Conservation (phyloP, 805 yeast species). For the Candida ipomoeae region DNA sequence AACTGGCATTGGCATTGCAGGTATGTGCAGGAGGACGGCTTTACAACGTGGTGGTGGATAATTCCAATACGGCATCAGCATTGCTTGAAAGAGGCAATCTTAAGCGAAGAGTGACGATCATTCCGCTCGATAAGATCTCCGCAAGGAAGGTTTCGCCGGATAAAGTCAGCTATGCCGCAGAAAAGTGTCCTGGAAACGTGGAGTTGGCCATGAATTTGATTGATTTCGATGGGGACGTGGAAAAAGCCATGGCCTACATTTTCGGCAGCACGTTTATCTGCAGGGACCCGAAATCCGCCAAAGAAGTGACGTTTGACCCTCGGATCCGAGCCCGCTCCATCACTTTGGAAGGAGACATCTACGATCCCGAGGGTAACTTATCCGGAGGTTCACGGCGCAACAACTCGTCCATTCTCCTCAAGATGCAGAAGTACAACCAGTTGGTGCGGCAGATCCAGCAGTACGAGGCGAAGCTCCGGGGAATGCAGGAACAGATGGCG, state of each 20-base stretch:
- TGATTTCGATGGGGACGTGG: slow-evolving; percentile 65
- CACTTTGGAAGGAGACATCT: slow-evolving; percentile 88
- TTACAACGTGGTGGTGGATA: slow-evolving; percentile 87
- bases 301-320: slow-evolving; percentile 82
- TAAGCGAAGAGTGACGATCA: slow-evolving; percentile 79
- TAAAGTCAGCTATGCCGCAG: slow-evolving; percentile 61
- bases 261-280: slow-evolving; percentile 91
- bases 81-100: slow-evolving; percentile 74
- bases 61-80: slow-evolving; percentile 78
- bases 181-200: slow-evolving; percentile 77
- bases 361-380: slow-evolving; percentile 93
- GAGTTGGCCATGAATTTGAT: slow-evolving; percentile 84
- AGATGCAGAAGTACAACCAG: slow-evolving; percentile 61
- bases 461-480: slow-evolving; percentile 41
- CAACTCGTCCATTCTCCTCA: slow-evolving; percentile 53
- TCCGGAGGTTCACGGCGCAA: slow-evolving; percentile 88
- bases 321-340: slow-evolving; percentile 75
- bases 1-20: slow-evolving; percentile 79
- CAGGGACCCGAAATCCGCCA: slow-evolving; percentile 82
- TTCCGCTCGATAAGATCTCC: slow-evolving; percentile 83
- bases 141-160: slow-evolving; percentile 52
- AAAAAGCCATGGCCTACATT: slow-evolving; percentile 83
- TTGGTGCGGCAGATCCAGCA: slow-evolving; percentile 35
- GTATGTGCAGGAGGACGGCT: slow-evolving; percentile 91
- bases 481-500: slow-evolving; percentile 37